phyloP scores from a whole-genome alignment of 2,329 filamentous ascomycete genomes.

The Cryphonectria carpinicola region DNA sequence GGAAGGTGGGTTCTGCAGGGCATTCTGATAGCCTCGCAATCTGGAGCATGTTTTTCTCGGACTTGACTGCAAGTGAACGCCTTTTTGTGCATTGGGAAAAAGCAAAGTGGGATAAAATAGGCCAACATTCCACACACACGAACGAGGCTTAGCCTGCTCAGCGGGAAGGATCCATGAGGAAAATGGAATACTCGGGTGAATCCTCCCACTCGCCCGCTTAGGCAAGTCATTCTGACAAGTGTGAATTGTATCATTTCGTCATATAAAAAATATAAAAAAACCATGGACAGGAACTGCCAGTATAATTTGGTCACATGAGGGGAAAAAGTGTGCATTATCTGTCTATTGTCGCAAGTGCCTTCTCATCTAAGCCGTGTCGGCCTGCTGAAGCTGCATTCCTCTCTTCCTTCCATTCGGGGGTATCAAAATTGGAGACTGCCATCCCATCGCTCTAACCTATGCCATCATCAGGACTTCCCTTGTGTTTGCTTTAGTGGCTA shows the following conservation, averaged over 20 bases:
- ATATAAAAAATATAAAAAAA: too few relatives aligned
- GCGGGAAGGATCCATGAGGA: background rate
- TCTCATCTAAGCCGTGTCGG: background rate
- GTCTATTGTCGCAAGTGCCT: background rate
- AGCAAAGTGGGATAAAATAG: background rate
- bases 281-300: background rate
- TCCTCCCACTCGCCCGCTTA: background rate
- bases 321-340: background rate
- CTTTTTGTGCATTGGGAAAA: background rate
- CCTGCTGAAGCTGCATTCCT: background rate
- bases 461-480: background rate
- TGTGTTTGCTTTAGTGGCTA: background rate
- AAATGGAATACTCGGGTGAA: background rate
- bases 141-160: background rate
- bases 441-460: background rate
- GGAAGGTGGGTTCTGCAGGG: background rate
- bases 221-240: background rate
- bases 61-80: background rate
- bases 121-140: background rate
- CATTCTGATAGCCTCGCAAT: background rate
- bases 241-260: background rate
- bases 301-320: background rate
- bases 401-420: constrained; percentile 12
- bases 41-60: background rate
- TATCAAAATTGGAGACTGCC: constrained; percentile 23